Conservation (phyloP, 306 rosid genomes). For the Vachellia collinsii region DNA sequence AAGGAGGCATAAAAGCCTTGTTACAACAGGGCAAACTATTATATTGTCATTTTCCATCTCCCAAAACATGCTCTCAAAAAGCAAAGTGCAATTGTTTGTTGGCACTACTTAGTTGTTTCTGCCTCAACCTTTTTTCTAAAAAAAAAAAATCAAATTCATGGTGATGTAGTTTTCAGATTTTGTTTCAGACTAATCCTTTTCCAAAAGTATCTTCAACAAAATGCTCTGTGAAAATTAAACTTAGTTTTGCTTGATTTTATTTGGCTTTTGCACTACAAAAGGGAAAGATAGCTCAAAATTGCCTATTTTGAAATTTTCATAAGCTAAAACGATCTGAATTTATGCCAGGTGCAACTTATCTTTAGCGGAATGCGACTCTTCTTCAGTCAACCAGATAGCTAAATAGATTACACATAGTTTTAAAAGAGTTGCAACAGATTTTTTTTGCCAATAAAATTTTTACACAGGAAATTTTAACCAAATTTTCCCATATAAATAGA, state of each 20-base stretch:
- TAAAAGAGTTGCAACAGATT: too few species aligned
- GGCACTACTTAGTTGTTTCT: neutral
- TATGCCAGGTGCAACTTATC: too few species aligned
- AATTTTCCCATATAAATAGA: neutral
- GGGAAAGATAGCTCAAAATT: too few species aligned
- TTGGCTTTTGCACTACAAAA: neutral
- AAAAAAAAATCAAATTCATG: neutral
- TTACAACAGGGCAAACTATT: conserved; percentile 11
- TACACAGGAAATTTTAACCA: too few species aligned
- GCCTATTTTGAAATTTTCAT: too few species aligned
- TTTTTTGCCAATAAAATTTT: too few species aligned
- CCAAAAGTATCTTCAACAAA: neutral
- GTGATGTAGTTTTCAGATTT: neutral
- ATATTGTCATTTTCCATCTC: neutral
- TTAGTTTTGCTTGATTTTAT: neutral
- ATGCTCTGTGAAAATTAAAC: neutral
- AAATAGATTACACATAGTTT: too few species aligned
- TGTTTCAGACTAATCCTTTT: neutral
- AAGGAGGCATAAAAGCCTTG: conserved; percentile 16
- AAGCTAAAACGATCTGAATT: too few species aligned
- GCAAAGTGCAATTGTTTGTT: neutral
- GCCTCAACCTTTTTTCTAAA: neutral
- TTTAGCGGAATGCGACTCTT: too few species aligned
- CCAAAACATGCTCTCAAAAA: conserved; percentile 2
- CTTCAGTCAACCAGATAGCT: too few species aligned